Evolutionary conservation across 169 alveolate species (phyloP), one percentile per base, ranked within the genome.

Genomic region (Cryptosporidium ubiquitum): DNA sequence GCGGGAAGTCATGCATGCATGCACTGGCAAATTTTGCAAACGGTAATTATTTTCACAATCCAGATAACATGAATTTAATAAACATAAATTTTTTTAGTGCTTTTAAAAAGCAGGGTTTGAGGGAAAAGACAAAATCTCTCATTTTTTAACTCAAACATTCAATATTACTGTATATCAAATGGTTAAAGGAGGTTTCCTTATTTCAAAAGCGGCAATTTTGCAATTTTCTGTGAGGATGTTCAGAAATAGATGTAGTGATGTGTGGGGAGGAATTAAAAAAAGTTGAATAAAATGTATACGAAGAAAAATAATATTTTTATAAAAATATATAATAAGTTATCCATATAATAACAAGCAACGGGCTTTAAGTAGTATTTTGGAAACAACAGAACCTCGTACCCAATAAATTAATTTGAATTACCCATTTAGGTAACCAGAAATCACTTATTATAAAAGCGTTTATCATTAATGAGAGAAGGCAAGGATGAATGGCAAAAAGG

Each of bases 401-500:
- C 55, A 3, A 47, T 47, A 3, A n/a, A 16, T 47, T 1, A 47
- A 47, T 47, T 47, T 47, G 3, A 14, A 47, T 3, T 18, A 14
- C 12, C 12, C 0, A 14, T 14, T 2, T 20, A 14, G 2, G 35
- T 20, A 55, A 55, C 20, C 5, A 26, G 66, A 1, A 14, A 55
- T 55, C 10, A 2, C 66, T 1, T 55, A 23, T 55, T 7, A 26
- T 7, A n/a, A 55, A 20, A 55, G 16, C 35, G 39, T 23, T 55
- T 3, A 5, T 26, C 1, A 55, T 7, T 9, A 37, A 47, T 6
- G n/a, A 26, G 20, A 7, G 2, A 9, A 16, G n/a, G 20, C 66
- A 6, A 55, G 66, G 37, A 55, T 55, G 66, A 23, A 55, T 7
- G 66, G n/a, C n/a, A 55, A 64, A 26, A 64, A 37, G 51, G 71